Evolutionary conservation across 805 yeast genomes (phyloP), one percentile per base, ranked within the genome.

Genomic region (Saccharomycopsis fibuligera): DNA sequence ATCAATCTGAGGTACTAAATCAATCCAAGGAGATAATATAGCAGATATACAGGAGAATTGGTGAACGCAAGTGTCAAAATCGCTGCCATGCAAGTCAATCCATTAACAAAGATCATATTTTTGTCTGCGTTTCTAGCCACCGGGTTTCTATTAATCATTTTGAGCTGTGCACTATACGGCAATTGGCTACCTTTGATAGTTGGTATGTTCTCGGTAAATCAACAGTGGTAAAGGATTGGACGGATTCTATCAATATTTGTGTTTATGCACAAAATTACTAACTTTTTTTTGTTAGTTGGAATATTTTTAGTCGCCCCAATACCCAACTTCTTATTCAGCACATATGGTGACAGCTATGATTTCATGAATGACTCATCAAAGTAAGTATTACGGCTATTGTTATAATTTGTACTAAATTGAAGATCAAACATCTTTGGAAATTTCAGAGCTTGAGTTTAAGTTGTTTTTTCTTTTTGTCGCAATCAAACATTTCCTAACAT

Each of bases 111-210:
- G 60, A 84, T 88, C 58, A 83, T 87, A 38, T 82, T 83, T 14
- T 77, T 87, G 17, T 78, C 93, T 14, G 73, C 81, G 35, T 80
- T 90, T 41, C 73, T 91, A 27, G 93, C 98, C 1, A 74, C 88
- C 56, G 99, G 99, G 4, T 91, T 91, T 59, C 76, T 93, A 31
- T 70, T 93, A 55, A 88, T 90, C 39, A 86, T 91, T 23, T 71
- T 93, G 30, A 88, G 96, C 41, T 89, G 96, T 45, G 91, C 93
- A 2, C 72, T 93, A 10, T 87, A 79, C 68, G 85, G 86, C 42
- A 89, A 88, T 64, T 93, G 96, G 95, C 79, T 83, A 59, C 98
- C 99, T 33, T 73, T 91, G 50, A 74, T 83, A 35, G 87, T 85
- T 56, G 74, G 76, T 72, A 55, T 42, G 76, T 70, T n/a, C n/a